phyloP scores from a whole-genome alignment of 208 protist genomes.

The Leishmania lainsoni region DNA sequence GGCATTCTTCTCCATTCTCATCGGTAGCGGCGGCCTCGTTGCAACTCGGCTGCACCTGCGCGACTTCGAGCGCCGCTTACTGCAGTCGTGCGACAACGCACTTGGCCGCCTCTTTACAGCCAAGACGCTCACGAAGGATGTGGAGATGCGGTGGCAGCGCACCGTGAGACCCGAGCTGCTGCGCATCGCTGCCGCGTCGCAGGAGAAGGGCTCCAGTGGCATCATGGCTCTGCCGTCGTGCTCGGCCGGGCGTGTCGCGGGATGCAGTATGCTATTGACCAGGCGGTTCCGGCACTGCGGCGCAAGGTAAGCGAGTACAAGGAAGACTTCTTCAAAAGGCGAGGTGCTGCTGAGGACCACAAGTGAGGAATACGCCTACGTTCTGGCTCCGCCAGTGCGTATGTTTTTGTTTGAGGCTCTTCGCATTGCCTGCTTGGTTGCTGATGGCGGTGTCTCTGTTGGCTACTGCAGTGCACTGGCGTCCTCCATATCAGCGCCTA shows the following conservation, averaged over 20 bases:
- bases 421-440: neutral
- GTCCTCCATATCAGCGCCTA: neutral
- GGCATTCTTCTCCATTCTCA: constrained; percentile 16
- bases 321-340: constrained; percentile 16
- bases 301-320: constrained; percentile 51
- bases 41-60: constrained; percentile 20
- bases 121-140: constrained; percentile 47
- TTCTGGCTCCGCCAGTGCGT: neutral
- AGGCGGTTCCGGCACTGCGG: constrained; percentile 54
- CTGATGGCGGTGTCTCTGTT: neutral
- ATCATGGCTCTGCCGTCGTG: constrained; percentile 47
- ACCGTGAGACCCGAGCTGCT: constrained; percentile 60
- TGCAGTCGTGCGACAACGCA: constrained; percentile 40
- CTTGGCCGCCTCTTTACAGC: constrained; percentile 48
- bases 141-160: constrained; percentile 60
- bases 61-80: constrained; percentile 31
- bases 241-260: constrained; percentile 35
- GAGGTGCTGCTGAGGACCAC: neutral
- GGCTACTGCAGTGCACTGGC: neutral
- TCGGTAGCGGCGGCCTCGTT: constrained; percentile 19
- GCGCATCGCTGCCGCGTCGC: constrained; percentile 20
- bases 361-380: neutral
- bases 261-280: constrained; percentile 36
- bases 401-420: neutral
- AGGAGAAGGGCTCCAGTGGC: constrained; percentile 24